Conservation (phyloP, 768 basidiomycete species). For the Pisolithus marmoratus region DNA sequence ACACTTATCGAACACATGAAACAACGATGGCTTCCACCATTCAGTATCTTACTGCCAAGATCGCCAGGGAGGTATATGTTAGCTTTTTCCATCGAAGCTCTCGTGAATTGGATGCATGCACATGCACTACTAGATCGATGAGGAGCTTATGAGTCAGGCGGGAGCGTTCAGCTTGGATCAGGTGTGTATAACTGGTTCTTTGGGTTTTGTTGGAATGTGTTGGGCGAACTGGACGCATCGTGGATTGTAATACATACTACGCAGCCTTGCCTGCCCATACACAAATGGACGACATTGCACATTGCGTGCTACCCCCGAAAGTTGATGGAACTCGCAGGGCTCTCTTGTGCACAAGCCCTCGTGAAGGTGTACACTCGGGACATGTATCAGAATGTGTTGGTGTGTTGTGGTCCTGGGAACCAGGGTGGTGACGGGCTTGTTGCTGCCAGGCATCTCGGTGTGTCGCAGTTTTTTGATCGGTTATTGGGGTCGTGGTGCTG, state of each 20-base stretch:
- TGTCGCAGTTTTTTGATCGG: conserved; percentile 10
- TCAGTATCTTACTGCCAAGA: conserved; percentile 61
- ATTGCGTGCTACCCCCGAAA: conserved; percentile 24
- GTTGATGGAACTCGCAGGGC: conserved; percentile 95
- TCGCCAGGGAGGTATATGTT: conserved; percentile 74
- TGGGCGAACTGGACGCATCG: too few relatives aligned
- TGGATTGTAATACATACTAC: too few relatives aligned
- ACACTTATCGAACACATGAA: too few relatives aligned
- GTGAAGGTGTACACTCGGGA: conserved; percentile 69
- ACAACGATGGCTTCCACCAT: conserved; percentile 26
- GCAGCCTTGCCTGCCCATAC: too few relatives aligned
- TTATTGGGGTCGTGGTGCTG: background rate
- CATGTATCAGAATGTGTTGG: conserved; percentile 72
- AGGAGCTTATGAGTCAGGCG: conserved; percentile 82
- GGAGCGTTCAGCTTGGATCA: conserved; percentile 96
- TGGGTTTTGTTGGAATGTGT: background rate
- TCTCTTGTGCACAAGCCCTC: conserved; percentile 87
- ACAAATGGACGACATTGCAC: too few relatives aligned
- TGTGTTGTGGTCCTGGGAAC: conserved; percentile 96
- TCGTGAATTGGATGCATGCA: background rate
- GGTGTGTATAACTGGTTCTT: conserved; percentile 35
- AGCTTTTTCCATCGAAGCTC: background rate
- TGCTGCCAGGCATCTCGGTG: conserved; percentile 90
- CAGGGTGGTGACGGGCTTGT: conserved; percentile 97
- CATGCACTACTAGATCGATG: conserved; percentile 70